These are phyloP conservation scores for Eucalyptus marginata DNA, from an alignment of 345 rosid species.

Conservation along the genomic window DNA sequence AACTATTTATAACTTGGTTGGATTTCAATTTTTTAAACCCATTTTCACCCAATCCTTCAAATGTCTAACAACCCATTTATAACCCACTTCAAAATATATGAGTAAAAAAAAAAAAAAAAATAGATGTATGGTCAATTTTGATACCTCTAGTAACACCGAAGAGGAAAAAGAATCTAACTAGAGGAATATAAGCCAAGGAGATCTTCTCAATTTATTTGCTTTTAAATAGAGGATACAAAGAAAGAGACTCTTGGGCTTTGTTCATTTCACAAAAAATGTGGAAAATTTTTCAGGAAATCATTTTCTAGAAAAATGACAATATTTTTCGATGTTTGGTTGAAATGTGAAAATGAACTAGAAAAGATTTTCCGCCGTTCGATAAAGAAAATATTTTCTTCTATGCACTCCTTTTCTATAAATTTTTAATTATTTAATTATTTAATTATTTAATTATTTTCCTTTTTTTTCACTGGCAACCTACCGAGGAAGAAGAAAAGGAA, in stretches of 20 bases:
- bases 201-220: background rate
- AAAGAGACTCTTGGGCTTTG: background rate
- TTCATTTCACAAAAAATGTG: background rate
- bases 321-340: fast-evolving
- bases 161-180: background rate
- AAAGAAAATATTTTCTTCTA: too few species aligned
- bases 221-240: background rate
- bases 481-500: too few species aligned
- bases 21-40: background rate
- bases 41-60: too few species aligned
- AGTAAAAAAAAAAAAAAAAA: background rate
- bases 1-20: too few species aligned
- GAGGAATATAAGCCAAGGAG: background rate
- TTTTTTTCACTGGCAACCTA: too few species aligned
- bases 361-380: fast-evolving
- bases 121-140: background rate
- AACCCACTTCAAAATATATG: background rate
- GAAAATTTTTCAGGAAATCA: fast-evolving
- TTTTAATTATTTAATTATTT: too few species aligned
- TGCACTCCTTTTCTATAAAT: fast-evolving
- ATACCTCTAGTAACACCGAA: background rate
- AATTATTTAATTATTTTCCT: fast-evolving
- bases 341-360: too few species aligned
- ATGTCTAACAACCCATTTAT: background rate
- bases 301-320: too few species aligned